Base-by-base conservation (phyloP, 352 stramenopile genomes). In the Globisporangium cylindrosporum region DNA sequence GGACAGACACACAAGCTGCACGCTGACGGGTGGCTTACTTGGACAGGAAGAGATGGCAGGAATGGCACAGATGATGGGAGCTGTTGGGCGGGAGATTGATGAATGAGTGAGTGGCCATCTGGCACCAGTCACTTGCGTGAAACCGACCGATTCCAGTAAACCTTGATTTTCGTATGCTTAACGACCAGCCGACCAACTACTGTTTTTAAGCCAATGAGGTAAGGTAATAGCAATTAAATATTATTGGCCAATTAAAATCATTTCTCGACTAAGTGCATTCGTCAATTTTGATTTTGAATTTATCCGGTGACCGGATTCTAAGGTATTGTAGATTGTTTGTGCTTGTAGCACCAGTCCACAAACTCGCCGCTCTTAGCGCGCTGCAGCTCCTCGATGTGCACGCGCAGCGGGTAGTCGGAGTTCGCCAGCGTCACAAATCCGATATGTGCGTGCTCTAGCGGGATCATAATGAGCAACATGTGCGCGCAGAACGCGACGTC, bases 401-500 rank as follows among this genome's bases (percentile, higher is more conserved):
- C 78, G 36, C 76, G 69, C 18, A 62, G 32, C 3, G 61, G 68
- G 27, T 73, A 38, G 18, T 67, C 32, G 7, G 77, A 61, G 10
- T 72, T 68, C 5, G 57, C 59, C 20, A 74, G 22, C 1, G 70
- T 69, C 46, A 81, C 71, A n/a, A 69, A 71, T 0, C 46, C 32
- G 8, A 86, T 57, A 62, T 76, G 82, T 9, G 67, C 64, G 59
- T 83, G 71, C 54, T 86, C 68, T 10, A 67, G 64, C 1, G 76
- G 77, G 4, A 64, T 27, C 10, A 86, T 20, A 0, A 88, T n/a
- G 46, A 82, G 36, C 10, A 72, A 58, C 14, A 81, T 67, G 64
- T 88, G 80, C 8, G 76, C 71, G 29, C 76, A 88, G 59, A 86
- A 80, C 20, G 77, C 59, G 57, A 88, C 81, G 61, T 88, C 77